A percentile compares a stretch with the other conserved stretches of the same genome.
Evolutionary conservation across 176 grass and related monocot genomes (phyloP).

Genomic region (Coix lacrymajobi): DNA sequence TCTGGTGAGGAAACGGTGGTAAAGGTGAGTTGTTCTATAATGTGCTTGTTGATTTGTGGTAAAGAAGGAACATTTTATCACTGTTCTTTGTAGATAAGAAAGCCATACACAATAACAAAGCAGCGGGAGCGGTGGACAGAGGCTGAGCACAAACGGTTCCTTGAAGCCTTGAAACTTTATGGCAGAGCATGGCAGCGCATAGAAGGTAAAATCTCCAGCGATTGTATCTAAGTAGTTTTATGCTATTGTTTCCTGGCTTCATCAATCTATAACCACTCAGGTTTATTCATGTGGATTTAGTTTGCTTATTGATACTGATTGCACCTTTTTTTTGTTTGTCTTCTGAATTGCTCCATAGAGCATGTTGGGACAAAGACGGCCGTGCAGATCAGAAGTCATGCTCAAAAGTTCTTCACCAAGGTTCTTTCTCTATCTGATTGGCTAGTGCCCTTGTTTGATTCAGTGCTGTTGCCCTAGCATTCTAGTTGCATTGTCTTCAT

Average conservation of each 20-base stretch:
- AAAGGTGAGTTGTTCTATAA: constrained; percentile 58
- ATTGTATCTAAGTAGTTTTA: not conserved
- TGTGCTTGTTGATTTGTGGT: constrained; percentile 17
- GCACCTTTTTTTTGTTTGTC: constrained; percentile 20
- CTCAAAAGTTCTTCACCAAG: constrained; percentile 99
- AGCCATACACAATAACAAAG: constrained; percentile 97
- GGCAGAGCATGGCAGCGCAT: constrained; percentile 98
- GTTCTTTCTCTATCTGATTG: constrained; percentile 48
- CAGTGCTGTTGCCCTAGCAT: not conserved
- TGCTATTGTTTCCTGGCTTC: not conserved
- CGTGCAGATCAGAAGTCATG: constrained; percentile 97
- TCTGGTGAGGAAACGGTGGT: constrained; percentile 66
- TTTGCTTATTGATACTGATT: constrained; percentile 35
- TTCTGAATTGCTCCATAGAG: constrained; percentile 53
- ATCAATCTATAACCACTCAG: not conserved
- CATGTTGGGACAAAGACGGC: constrained; percentile 97
- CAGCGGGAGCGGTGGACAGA: constrained; percentile 94
- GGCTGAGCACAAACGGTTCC: constrained; percentile 85
- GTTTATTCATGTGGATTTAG: constrained; percentile 7
- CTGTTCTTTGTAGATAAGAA: constrained; percentile 56
- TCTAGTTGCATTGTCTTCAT: not conserved
- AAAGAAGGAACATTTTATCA: constrained; percentile 15
- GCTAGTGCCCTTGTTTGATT: constrained; percentile 23
- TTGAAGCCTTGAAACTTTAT: constrained; percentile 93
- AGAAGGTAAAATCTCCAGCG: constrained; percentile 64